These are phyloP conservation scores for Cylindrodendrum hubeiense DNA, from an alignment of 2,329 filamentous ascomycete genomes.

Conservation along the genomic window DNA sequence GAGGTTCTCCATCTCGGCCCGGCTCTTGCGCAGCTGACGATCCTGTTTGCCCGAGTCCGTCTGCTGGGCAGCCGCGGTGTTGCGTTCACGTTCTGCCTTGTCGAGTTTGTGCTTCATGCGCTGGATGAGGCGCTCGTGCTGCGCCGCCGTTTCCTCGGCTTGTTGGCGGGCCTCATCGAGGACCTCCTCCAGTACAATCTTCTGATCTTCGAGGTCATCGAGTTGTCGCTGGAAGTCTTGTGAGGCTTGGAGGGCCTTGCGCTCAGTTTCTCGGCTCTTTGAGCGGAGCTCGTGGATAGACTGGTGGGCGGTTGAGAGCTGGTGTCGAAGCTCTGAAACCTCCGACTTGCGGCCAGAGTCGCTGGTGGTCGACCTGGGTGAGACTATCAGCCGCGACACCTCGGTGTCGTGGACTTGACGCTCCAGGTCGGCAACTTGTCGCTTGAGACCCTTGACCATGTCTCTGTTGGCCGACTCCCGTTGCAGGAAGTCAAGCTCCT, in stretches of 20 bases:
- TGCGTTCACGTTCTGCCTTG: constrained; percentile 63
- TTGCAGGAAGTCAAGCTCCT: constrained; percentile 73
- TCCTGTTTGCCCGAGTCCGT: constrained; percentile 65
- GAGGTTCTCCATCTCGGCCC: constrained; percentile 76
- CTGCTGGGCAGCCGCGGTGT: constrained; percentile 47
- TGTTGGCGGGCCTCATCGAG: constrained; percentile 67
- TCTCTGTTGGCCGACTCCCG: constrained; percentile 75
- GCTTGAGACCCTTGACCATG: constrained; percentile 71
- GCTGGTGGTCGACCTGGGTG: constrained; percentile 60
- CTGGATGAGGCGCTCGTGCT: constrained; percentile 58
- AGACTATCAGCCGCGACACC: constrained; percentile 61
- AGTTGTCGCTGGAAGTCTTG: constrained; percentile 67
- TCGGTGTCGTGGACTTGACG: constrained; percentile 75
- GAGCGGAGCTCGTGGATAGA: constrained; percentile 67
- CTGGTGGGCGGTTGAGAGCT: constrained; percentile 71
- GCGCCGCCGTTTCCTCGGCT: constrained; percentile 59
- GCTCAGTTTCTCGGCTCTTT: constrained; percentile 64
- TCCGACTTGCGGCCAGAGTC: constrained; percentile 69
- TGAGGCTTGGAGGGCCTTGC: constrained; percentile 54
- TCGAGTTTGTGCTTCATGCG: constrained; percentile 64
- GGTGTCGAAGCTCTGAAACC: constrained; percentile 68
- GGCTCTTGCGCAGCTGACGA: constrained; percentile 71
- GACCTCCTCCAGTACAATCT: constrained; percentile 68
- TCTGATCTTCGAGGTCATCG: constrained; percentile 70
- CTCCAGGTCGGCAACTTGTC: constrained; percentile 75